A percentile compares a stretch with the other conserved stretches of the same genome.
These are phyloP conservation scores for Prunus mume DNA, from an alignment of 306 rosid genomes.

Conservation along the genomic window DNA sequence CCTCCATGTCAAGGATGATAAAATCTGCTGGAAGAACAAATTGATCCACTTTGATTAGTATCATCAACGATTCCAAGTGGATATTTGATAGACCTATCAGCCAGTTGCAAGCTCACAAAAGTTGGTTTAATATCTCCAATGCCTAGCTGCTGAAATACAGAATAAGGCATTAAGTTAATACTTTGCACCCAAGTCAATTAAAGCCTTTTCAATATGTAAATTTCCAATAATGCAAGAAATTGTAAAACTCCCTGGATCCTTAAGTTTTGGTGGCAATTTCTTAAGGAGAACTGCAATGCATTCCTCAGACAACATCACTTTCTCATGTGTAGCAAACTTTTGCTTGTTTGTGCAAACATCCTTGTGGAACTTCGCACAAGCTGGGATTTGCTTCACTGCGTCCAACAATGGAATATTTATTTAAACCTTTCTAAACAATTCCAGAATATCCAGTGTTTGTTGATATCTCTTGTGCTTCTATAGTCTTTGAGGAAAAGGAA, in stretches of 20 bases:
- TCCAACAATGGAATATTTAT: background rate
- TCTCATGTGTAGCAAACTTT: background rate
- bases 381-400: background rate
- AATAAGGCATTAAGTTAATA: background rate
- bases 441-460: background rate
- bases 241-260: background rate
- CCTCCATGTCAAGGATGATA: background rate
- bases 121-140: background rate
- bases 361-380: background rate
- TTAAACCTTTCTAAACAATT: background rate
- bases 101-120: background rate
- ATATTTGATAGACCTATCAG: background rate
- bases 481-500: background rate
- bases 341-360: background rate
- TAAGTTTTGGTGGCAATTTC: background rate
- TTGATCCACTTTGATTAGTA: background rate
- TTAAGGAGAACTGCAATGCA: background rate
- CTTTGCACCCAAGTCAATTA: conserved; percentile 7
- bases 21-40: background rate
- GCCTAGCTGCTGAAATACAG: background rate
- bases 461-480: background rate
- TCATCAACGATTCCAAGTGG: background rate
- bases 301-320: background rate
- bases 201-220: background rate
- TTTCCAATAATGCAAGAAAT: background rate